Conservation (phyloP, 2,329 filamentous ascomycete species). For the Fusarium drepaniforme region DNA sequence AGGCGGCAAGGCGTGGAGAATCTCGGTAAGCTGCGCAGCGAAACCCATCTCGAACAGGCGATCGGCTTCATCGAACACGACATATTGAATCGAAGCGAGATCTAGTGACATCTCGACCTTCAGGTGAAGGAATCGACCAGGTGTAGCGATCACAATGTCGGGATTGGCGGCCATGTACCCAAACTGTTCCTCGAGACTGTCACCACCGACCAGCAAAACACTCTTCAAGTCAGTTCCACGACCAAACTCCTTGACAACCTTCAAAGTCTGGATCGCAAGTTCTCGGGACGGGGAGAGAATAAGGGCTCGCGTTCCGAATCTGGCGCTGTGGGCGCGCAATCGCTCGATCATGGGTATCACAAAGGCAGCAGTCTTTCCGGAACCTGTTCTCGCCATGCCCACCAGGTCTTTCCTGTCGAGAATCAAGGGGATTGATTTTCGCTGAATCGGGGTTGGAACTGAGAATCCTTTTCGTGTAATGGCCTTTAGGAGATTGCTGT, state of each 20-base stretch:
- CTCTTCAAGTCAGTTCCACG: conserved; percentile 91
- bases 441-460: conserved; percentile 96
- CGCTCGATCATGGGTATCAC: conserved; percentile 98
- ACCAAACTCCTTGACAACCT: conserved; percentile 95
- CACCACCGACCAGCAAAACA: conserved; percentile 93
- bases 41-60: conserved; percentile 99
- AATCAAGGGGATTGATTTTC: conserved; percentile 94
- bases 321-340: conserved; percentile 87
- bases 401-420: conserved; percentile 95
- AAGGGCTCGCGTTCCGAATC: conserved; percentile 86
- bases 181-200: conserved; percentile 96
- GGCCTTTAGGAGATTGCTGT: conserved; percentile 85
- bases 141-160: conserved; percentile 97
- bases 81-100: conserved; percentile 90
- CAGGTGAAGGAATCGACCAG: conserved; percentile 94
- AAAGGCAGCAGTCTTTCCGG: conserved; percentile 97
- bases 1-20: conserved; percentile 86
- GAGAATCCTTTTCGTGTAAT: conserved; percentile 95
- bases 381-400: conserved; percentile 98
- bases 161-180: conserved; percentile 92
- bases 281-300: conserved; percentile 95
- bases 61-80: conserved; percentile 98
- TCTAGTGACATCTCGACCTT: conserved; percentile 97
- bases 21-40: conserved; percentile 91
- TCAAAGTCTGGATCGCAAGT: conserved; percentile 92